These are phyloP conservation scores for Cetraspora pellucida DNA, from an alignment of 192 early-diverging fungal species.

Conservation along the genomic window DNA sequence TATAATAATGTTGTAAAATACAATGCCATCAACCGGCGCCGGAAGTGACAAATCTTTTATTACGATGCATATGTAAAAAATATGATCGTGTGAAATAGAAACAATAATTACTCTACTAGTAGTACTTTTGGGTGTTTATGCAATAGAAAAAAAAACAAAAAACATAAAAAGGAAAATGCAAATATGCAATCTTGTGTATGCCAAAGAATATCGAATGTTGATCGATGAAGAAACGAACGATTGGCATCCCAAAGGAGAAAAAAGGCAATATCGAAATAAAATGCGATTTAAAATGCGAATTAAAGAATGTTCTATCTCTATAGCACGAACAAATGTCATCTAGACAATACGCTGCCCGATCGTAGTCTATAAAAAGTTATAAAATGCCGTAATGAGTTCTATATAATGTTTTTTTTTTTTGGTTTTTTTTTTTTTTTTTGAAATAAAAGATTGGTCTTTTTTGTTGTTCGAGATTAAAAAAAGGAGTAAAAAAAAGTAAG, in stretches of 20 bases:
- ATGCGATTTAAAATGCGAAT: neutral
- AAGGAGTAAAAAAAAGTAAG: no score
- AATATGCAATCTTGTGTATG: neutral
- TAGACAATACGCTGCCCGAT: neutral
- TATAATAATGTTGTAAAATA: neutral
- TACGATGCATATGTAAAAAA: neutral
- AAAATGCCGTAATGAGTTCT: neutral
- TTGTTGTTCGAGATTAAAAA: no score
- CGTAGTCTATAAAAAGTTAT: neutral
- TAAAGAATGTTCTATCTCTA: constrained; percentile 1
- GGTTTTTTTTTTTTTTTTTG: neutral
- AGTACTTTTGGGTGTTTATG: constrained; percentile 8
- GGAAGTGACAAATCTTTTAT: neutral
- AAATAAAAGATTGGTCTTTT: neutral
- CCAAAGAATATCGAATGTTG: neutral
- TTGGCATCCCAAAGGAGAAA: neutral
- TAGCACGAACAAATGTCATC: neutral
- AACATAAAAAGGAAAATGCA: neutral
- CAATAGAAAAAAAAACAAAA: neutral
- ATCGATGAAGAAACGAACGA: neutral
- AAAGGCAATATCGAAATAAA: neutral
- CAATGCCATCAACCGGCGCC: neutral
- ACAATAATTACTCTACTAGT: constrained; percentile 20
- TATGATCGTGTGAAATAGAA: neutral
- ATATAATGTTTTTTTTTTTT: neutral